These are phyloP conservation scores for Geranium rotundifolium DNA, from an alignment of 345 rosid species.

Conservation along the genomic window DNA sequence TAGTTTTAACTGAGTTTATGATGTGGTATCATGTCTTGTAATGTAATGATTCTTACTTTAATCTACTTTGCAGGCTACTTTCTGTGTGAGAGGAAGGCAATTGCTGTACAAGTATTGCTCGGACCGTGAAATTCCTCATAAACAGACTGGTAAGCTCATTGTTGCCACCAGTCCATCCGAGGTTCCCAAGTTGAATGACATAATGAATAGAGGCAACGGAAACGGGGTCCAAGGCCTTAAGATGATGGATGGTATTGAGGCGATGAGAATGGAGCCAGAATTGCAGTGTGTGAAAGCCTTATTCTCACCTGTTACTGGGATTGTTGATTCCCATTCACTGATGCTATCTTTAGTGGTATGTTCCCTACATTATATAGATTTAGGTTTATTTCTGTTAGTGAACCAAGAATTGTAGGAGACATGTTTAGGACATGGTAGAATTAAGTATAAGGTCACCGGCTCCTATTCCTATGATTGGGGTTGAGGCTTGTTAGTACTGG, in stretches of 20 bases:
- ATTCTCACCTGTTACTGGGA: conserved; percentile 66
- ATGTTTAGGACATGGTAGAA: background rate
- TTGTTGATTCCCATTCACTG: conserved; percentile 68
- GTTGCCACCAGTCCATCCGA: conserved; percentile 57
- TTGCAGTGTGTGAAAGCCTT: conserved; percentile 74
- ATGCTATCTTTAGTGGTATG: conserved; percentile 77
- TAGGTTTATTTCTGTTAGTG: background rate
- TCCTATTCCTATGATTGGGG: too few relatives aligned
- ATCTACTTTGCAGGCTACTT: conserved; percentile 31
- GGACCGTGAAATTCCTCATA: conserved; percentile 39
- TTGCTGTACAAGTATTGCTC: conserved; percentile 61
- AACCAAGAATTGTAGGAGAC: background rate
- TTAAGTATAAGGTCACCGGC: too few relatives aligned
- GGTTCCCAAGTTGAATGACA: conserved; percentile 43
- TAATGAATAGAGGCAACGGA: conserved; percentile 43
- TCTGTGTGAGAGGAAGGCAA: conserved; percentile 70
- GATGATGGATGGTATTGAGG: conserved; percentile 69
- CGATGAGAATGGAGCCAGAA: conserved; percentile 67
- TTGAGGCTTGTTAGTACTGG: conserved; percentile 7
- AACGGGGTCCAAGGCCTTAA: conserved; percentile 56
- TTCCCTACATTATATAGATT: background rate
- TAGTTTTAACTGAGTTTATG: background rate
- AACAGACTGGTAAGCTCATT: conserved; percentile 68
- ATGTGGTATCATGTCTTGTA: background rate
- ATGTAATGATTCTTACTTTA: too few relatives aligned